Evolutionary conservation across 257 asterid species (phyloP), one percentile per base, ranked within the genome.

Genomic region (Solanum etuberosum): DNA sequence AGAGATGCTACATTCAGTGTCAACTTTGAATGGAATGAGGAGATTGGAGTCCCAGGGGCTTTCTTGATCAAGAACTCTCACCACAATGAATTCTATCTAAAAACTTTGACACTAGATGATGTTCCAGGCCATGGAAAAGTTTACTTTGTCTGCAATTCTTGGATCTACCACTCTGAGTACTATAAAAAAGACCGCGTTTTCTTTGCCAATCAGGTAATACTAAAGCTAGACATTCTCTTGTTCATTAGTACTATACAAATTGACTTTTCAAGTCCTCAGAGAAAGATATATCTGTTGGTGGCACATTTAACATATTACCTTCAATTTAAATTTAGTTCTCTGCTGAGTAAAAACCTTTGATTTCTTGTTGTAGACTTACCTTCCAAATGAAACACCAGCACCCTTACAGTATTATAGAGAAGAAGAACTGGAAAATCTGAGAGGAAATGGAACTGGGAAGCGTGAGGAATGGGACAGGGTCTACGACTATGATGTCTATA

Each of bases 401-500:
- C 43, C 88, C 5, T 70, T 91, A 32, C 83, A 82, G 40, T 34
- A 59, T 3, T 83, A 88, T 74, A 88, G 93, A 48, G 88, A 88
- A 68, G 89, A 90, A 1, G 93, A 91, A 46, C 11, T 91, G 59
- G 88, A 29, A 63, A 67, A 9, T 57, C 77, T 90, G 89, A 85
- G 92, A 84, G 93, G 93, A 67, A 81, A 90, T 77, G 91, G 90
- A 40, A 83, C 57, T 38, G 92, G 92, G 16, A 71, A 89, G 71
- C 91, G 83, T 29, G 37, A 91, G 76, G 91, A 91, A 83, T 91
- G 93, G 93, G 93, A 91, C 42, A 90, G 92, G 73, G 85, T 91
- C 5, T 91, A 91, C 31, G 93, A 90, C 85, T 90, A 91, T 37
- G 92, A 89, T 76, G 84, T 37, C 78, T 91, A 91, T 87, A 90